Evolutionary conservation across 140 eudicot species (phyloP), one percentile per base, ranked within the genome.

Genomic region (Bidens hawaiensis): DNA sequence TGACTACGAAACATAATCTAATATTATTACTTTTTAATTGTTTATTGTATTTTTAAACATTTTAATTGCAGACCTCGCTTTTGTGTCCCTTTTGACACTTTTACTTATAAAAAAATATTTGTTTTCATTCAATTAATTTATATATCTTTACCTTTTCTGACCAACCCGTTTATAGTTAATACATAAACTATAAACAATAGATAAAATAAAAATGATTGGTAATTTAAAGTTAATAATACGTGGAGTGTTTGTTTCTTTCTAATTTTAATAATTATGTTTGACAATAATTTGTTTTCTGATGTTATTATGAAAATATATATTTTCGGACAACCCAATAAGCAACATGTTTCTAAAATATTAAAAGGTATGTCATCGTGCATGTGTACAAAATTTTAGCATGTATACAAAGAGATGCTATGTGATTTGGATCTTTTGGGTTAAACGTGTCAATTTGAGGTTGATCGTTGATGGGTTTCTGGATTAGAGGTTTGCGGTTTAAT

Each of bases 1-100:
- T 36, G 60, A 73, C 68, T 26, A 74, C 6, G 78, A 58, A 59
- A 66, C 78, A 73, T 58, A 48, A 58, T 36, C 73, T 50, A 48
- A 46, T 31, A 36, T 13, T 47, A 65, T 4, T 65, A 69, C 8
- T 52, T 51, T 50, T 51, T 51, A 27, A 14, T 47, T 57, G 47
- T n/a, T 65, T 56, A 48, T n/a, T n/a, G 18, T 71, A 34, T 60
- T 48, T 1, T 10, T 16, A 16, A 16, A 55, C 12, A 55, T 46
- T 47, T 38, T 58, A n/a, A 40, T 36, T 51, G 42, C 34, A 60
- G 38, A 28, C 56, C 47, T 34, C 53, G 26, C 64, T 19, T 30
- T 64, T 65, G 33, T 57, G 68, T 28, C 54, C 31, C 22, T 71
- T 38, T 27, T 43, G 21, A 18, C 76, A 26, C 56, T 26, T 62